Percentiles rank a stretch among this genome's conserved stretches.
Conservation (phyloP, 2,329 filamentous ascomycete species). For the Tolypocladium ophioglossoides region DNA sequence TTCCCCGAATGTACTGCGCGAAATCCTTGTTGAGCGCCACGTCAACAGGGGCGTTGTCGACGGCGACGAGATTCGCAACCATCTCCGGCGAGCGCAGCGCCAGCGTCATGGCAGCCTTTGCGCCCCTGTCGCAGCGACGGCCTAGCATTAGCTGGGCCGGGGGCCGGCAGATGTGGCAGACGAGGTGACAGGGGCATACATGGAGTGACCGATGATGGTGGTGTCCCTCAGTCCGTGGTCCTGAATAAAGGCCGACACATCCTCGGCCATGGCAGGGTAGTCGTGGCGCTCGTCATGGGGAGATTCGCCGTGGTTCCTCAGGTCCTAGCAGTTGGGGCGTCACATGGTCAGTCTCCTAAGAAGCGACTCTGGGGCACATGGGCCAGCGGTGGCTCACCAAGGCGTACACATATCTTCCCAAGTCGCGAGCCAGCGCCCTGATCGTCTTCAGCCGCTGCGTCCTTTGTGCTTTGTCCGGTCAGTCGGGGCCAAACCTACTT, state of each 20-base stretch:
- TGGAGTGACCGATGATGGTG: conserved; percentile 86
- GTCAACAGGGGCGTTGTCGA: conserved; percentile 88
- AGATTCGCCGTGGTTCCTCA: conserved; percentile 88
- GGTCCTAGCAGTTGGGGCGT: conserved; percentile 45
- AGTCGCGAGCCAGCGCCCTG: conserved; percentile 70
- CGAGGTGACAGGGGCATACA: conserved; percentile 40
- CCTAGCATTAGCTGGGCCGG: background rate
- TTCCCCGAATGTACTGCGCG: conserved; percentile 68
- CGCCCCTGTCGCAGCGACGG: conserved; percentile 50
- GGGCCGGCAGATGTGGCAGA: background rate
- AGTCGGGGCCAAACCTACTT: conserved; percentile 50
- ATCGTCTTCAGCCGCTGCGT: conserved; percentile 4
- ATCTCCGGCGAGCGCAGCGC: conserved; percentile 60
- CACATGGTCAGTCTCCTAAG: background rate
- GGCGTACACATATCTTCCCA: conserved; percentile 72
- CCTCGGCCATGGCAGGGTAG: conserved; percentile 72
- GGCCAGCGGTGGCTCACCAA: conserved; percentile 42
- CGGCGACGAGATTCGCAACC: conserved; percentile 63
- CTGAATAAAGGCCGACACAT: conserved; percentile 69
- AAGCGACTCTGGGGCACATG: background rate
- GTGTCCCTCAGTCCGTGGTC: conserved; percentile 58
- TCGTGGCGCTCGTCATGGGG: conserved; percentile 68
- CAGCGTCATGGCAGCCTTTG: conserved; percentile 84
- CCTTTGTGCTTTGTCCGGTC: background rate
- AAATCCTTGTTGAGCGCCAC: conserved; percentile 66